Evolutionary conservation across 805 yeast genomes (phyloP).

Genomic region (Scheffersomyces coipomensis): DNA sequence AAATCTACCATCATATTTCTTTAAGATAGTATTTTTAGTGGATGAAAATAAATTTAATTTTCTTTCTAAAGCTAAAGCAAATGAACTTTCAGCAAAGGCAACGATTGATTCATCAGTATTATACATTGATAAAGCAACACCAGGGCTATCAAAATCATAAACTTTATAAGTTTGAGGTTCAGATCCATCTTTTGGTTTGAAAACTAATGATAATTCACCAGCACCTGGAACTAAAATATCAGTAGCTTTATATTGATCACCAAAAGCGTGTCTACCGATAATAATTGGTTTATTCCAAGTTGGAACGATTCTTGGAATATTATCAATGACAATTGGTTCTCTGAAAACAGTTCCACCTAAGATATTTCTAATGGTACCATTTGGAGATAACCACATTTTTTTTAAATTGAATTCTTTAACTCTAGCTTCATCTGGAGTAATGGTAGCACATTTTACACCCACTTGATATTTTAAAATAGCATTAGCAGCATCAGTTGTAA

Average conservation of each 20-base stretch:
- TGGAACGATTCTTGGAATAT: slow-evolving; percentile 84
- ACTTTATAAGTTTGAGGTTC: slow-evolving; percentile 57
- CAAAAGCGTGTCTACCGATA: slow-evolving; percentile 96
- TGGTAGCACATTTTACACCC: slow-evolving; percentile 96
- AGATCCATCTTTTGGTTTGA: slow-evolving; percentile 67
- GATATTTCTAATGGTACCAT: slow-evolving; percentile 94
- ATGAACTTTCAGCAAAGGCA: slow-evolving; percentile 92
- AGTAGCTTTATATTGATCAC: slow-evolving; percentile 95
- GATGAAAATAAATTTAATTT: slow-evolving; percentile 80
- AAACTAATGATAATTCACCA: slow-evolving; percentile 76
- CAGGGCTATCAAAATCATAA: slow-evolving; percentile 66
- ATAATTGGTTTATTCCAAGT: slow-evolving; percentile 95
- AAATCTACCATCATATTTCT: slow-evolving; percentile 92
- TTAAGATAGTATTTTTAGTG: slow-evolving; percentile 92
- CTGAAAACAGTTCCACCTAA: slow-evolving; percentile 96
- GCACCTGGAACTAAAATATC: slow-evolving; percentile 77
- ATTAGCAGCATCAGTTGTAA: slow-evolving; percentile 84
- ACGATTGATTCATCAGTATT: slow-evolving; percentile 88
- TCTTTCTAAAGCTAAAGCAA: slow-evolving; percentile 79
- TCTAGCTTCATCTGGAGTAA: slow-evolving; percentile 97
- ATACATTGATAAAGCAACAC: slow-evolving; percentile 91
- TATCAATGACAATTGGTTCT: slow-evolving; percentile 90
- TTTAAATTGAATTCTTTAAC: slow-evolving; percentile 87
- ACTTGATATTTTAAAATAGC: slow-evolving; percentile 89
- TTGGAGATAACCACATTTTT: slow-evolving; percentile 97